Evolutionary conservation across 805 yeast genomes (phyloP).

Genomic region (Debaryomyces hansenii): DNA sequence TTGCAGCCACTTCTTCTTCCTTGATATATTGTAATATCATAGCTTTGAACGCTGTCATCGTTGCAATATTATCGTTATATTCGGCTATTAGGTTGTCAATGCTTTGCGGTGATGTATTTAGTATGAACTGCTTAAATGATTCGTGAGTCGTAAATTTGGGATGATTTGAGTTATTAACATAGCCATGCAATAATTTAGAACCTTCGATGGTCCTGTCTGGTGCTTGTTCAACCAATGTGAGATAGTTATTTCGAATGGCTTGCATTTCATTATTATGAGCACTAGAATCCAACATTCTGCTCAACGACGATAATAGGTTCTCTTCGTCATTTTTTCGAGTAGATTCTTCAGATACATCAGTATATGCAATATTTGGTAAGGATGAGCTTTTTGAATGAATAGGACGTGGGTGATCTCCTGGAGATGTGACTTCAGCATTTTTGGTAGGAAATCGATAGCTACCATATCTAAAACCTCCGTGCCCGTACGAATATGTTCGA

Average conservation of each 20-base stretch:
- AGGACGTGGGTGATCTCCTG: not conserved
- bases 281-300: not conserved
- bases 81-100: constrained; percentile 5
- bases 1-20: not conserved
- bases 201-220: not conserved
- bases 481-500: too few species aligned
- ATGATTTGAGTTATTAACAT: not conserved
- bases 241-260: not conserved
- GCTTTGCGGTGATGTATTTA: constrained; percentile 6
- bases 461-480: too few species aligned
- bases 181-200: not conserved
- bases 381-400: not conserved
- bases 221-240: not conserved
- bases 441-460: too few species aligned
- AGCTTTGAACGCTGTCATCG: constrained; percentile 1
- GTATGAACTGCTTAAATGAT: constrained; percentile 1
- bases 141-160: not conserved
- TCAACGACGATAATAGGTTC: not conserved
- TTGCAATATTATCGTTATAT: constrained; percentile 1
- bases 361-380: not conserved
- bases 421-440: not conserved
- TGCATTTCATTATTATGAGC: not conserved
- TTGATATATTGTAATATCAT: not conserved
- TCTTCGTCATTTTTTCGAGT: not conserved
- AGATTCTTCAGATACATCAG: not conserved